Base-by-base conservation (phyloP, 2,329 filamentous ascomycete genomes). In the Aspergillus texensis region DNA sequence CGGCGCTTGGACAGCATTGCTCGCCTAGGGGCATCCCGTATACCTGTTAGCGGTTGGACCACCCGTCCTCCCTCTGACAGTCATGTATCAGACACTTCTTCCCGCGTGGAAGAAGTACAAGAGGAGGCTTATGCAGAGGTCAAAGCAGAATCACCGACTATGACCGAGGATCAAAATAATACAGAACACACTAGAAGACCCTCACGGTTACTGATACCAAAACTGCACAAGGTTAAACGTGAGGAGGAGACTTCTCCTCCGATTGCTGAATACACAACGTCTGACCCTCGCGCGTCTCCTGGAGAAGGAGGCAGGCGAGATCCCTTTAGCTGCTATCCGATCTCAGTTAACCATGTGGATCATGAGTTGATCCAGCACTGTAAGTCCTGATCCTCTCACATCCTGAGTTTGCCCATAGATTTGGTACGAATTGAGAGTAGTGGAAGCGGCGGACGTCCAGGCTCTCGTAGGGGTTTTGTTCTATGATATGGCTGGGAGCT, bases 1-100 rank as follows among this genome's bases (percentile, higher is more conserved):
- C 70, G 74, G 36, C 74, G 74, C 26, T 65, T 74, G 46, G 73
- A 75, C 58, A 71, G 74, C 56, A 75, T 75, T 60, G 72, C 73
- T 58, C 70, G 74, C 26, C 60, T 75, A 11, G 74, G 72, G 45
- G 70, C 72, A n/a, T 68, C 72, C 55, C 71, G 73, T 54, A 65
- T 68, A 24, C 68, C 70, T 53, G 64, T 70, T 43, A 61, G 69
- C 28, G 70, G 69, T 21, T 75, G 74, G 74, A 58, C 65, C 50
- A 56, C 60, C 41, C 67, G 70, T 28, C 32, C 52, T 53, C 24
- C 63, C 16, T 39, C 57, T 19, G 57, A 65, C 39, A 46, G 60
- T 24, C 43, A 63, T 34, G 34, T 46, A 57, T 41, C 62, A 4
- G 61, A 58, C 41, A 57, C 62, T 30, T 52, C 67, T 36, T 61